phyloP scores from a whole-genome alignment of 805 yeast species.

The Ogataea ramenticola region DNA sequence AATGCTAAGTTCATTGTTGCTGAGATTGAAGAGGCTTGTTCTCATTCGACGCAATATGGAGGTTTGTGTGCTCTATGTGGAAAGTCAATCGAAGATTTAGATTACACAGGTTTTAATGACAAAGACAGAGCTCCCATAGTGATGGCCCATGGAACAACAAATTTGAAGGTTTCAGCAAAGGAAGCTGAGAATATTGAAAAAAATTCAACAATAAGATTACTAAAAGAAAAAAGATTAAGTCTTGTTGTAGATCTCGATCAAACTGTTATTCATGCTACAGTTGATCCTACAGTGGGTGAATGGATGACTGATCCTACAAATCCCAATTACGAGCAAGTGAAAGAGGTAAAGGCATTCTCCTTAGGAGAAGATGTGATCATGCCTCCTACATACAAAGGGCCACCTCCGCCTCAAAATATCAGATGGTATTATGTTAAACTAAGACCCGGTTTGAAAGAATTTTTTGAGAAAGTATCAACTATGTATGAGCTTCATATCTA shows the following conservation, averaged over 20 bases:
- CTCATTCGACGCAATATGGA: conserved; percentile 89
- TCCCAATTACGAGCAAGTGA: conserved; percentile 79
- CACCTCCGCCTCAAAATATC: conserved; percentile 46
- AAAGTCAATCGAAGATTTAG: conserved; percentile 62
- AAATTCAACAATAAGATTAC: conserved; percentile 51
- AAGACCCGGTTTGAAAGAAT: conserved; percentile 78
- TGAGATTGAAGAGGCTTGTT: conserved; percentile 70
- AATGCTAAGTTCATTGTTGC: conserved; percentile 40
- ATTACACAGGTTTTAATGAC: conserved; percentile 63
- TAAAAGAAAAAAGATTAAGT: conserved; percentile 61
- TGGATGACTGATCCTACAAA: conserved; percentile 86
- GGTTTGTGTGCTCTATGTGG: conserved; percentile 96
- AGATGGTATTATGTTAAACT: conserved; percentile 91
- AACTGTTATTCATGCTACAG: conserved; percentile 95
- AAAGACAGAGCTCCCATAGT: conserved; percentile 75
- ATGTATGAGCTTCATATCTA: conserved; percentile 88
- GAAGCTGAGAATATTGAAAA: conserved; percentile 86
- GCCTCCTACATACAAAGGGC: conserved; percentile 55
- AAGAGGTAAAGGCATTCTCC: conserved; percentile 72
- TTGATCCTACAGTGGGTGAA: conserved; percentile 93
- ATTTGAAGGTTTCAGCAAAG: conserved; percentile 71
- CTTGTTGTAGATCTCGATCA: conserved; percentile 96
- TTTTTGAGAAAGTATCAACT: conserved; percentile 55
- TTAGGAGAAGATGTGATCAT: conserved; percentile 66
- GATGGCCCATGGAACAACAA: conserved; percentile 85